A percentile compares a stretch with the other conserved stretches of the same genome.
phyloP scores from a whole-genome alignment of 805 yeast genomes.

The Teunomyces aglyptinius region DNA sequence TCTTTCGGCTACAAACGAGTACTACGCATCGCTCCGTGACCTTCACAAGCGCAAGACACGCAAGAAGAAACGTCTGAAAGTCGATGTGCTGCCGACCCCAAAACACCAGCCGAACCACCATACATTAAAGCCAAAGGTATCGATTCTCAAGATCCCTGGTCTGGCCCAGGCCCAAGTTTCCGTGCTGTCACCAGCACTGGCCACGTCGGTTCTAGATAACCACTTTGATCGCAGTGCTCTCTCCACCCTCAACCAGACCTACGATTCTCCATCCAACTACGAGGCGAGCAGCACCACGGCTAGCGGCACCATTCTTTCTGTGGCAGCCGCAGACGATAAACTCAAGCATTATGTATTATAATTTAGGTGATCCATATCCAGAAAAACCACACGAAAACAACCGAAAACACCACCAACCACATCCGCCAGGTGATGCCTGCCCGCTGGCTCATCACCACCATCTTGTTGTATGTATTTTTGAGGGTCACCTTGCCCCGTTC shows the following conservation, averaged over 20 bases:
- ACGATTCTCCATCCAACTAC: constrained; percentile 7
- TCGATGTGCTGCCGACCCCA: constrained; percentile 32
- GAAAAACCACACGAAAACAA: constrained; percentile 38
- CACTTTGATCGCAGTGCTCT: constrained; percentile 11
- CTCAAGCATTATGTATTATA: constrained; percentile 7
- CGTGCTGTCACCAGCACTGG: neutral
- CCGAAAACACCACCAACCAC: constrained; percentile 41
- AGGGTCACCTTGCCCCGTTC: constrained; percentile 40
- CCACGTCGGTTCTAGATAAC: neutral
- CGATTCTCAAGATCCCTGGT: constrained; percentile 32
- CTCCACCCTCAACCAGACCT: constrained; percentile 12
- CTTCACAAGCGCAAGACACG: constrained; percentile 6
- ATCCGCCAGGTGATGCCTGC: constrained; percentile 46
- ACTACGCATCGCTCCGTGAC: constrained; percentile 16
- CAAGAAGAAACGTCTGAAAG: constrained; percentile 8
- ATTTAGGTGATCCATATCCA: constrained; percentile 39
- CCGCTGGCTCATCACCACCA: constrained; percentile 45
- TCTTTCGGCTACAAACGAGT: constrained; percentile 17
- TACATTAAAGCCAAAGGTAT: constrained; percentile 37
- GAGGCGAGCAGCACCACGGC: constrained; percentile 11
- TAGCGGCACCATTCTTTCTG: constrained; percentile 10
- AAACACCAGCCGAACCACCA: constrained; percentile 44
- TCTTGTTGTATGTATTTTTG: constrained; percentile 41
- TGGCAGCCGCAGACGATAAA: neutral
- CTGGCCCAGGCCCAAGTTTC: neutral